Evolutionary conservation across 2,329 filamentous ascomycete species (phyloP).

Genomic region (Cyphellophora europaea): DNA sequence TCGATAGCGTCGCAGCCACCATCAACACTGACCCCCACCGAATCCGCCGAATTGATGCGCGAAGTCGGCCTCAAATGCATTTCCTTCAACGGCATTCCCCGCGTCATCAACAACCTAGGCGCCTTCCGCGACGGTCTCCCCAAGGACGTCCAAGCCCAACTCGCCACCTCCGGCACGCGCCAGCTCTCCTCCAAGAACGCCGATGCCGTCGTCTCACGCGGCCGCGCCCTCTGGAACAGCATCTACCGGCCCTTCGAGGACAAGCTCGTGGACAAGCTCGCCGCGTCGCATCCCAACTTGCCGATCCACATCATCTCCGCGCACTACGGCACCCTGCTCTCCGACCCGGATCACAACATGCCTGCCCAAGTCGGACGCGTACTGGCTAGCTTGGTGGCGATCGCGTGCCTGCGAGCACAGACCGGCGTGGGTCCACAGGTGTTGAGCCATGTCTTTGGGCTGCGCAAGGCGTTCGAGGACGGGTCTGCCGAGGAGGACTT

Average conservation of each 20-base stretch:
- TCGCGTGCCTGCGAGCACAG: conserved; percentile 67
- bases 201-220: conserved; percentile 45
- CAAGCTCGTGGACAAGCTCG: conserved; percentile 63
- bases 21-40: conserved; percentile 18
- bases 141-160: conserved; percentile 38
- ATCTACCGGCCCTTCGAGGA: conserved; percentile 67
- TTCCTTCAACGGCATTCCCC: conserved; percentile 53
- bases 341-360: conserved; percentile 50
- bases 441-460: conserved; percentile 68
- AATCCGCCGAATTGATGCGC: conserved; percentile 30
- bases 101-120: conserved; percentile 73
- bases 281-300: conserved; percentile 67
- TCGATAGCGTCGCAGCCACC: conserved; percentile 46
- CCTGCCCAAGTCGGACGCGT: conserved; percentile 55
- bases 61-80: conserved; percentile 39
- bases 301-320: conserved; percentile 68
- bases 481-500: conserved; percentile 45
- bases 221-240: conserved; percentile 61
- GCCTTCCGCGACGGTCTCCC: conserved; percentile 60
- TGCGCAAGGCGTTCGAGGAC: conserved; percentile 67
- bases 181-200: conserved; percentile 44
- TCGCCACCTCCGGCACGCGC: conserved; percentile 51
- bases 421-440: conserved; percentile 78
- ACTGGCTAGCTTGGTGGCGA: conserved; percentile 62
- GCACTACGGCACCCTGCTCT: conserved; percentile 65